A percentile compares a stretch with the other conserved stretches of the same genome.
Conservation (phyloP, 441 rosid genomes). For the Erodium trifolium region DNA sequence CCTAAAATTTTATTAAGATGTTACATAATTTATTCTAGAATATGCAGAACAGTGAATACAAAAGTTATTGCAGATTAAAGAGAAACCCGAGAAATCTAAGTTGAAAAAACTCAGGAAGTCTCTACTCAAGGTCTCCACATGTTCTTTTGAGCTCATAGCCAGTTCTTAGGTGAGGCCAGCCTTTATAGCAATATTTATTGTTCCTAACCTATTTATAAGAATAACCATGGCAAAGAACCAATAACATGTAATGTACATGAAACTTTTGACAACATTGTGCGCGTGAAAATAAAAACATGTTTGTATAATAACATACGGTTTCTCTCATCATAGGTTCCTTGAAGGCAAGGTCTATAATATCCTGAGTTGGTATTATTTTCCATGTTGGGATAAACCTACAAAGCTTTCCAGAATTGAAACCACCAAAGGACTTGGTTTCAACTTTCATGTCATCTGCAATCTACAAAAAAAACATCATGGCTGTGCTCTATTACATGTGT, state of each 20-base stretch:
- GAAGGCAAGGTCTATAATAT: conserved; percentile 60
- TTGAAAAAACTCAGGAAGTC: not conserved
- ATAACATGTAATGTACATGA: too few species aligned
- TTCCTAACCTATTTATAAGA: conserved; percentile 38
- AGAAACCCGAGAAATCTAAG: too few species aligned
- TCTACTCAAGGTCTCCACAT: conserved; percentile 45
- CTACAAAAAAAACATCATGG: conserved; percentile 23
- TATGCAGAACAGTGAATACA: too few species aligned
- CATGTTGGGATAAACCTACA: conserved; percentile 53
- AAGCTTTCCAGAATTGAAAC: conserved; percentile 41
- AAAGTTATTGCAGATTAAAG: too few species aligned
- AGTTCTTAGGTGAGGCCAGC: conserved; percentile 62
- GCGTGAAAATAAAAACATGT: too few species aligned
- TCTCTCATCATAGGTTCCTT: conserved; percentile 54
- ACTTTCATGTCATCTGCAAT: conserved; percentile 57
- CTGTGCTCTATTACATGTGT: too few species aligned
- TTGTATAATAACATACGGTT: conserved; percentile 29
- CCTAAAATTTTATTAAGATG: too few species aligned
- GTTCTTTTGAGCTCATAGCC: conserved; percentile 44
- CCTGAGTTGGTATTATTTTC: conserved; percentile 61
- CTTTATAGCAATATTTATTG: conserved; percentile 71
- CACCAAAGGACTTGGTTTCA: conserved; percentile 52
- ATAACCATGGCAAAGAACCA: too few species aligned
- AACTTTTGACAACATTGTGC: not conserved
- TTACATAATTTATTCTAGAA: too few species aligned